A percentile compares a stretch with the other conserved stretches of the same genome.
Conservation (phyloP, 148 eudicot genomes). For the Vaccinium vitisidaea region DNA sequence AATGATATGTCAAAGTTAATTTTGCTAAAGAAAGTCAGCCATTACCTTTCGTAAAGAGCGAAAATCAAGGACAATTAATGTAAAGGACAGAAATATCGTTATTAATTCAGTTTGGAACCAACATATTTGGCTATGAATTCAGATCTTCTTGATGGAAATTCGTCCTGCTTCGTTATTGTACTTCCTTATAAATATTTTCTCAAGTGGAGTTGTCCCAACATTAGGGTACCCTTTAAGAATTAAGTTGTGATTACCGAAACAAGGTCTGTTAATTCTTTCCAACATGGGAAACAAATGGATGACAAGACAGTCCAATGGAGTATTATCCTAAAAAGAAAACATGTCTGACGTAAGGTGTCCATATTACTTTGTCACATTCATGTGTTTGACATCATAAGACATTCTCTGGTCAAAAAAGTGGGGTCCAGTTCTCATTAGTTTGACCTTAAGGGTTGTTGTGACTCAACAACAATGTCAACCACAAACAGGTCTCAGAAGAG, state of each 20-base stretch:
- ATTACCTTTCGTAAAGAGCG: neutral
- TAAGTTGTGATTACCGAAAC: neutral
- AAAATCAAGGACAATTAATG: neutral
- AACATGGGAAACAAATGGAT: neutral
- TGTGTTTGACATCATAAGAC: neutral
- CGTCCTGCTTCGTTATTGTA: neutral
- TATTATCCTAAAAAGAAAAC: neutral
- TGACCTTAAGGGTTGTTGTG: neutral
- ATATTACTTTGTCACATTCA: neutral
- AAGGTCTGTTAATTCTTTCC: no score
- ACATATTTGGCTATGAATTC: neutral
- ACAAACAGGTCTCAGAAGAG: neutral
- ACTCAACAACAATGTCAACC: slow-evolving; percentile 4
- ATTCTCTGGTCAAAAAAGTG: slow-evolving; percentile 5
- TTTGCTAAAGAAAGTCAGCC: neutral
- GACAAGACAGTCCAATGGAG: neutral
- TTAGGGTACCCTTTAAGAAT: neutral
- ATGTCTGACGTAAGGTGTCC: neutral
- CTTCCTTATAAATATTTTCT: neutral
- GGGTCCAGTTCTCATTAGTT: neutral
- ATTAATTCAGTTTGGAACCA: neutral
- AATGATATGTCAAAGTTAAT: neutral
- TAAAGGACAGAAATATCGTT: neutral
- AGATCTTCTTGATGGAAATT: neutral
- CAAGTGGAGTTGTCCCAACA: neutral